Percentiles rank a stretch among this genome's conserved stretches.
Conservation (phyloP, 768 basidiomycete species). For the Trametes cingulata region DNA sequence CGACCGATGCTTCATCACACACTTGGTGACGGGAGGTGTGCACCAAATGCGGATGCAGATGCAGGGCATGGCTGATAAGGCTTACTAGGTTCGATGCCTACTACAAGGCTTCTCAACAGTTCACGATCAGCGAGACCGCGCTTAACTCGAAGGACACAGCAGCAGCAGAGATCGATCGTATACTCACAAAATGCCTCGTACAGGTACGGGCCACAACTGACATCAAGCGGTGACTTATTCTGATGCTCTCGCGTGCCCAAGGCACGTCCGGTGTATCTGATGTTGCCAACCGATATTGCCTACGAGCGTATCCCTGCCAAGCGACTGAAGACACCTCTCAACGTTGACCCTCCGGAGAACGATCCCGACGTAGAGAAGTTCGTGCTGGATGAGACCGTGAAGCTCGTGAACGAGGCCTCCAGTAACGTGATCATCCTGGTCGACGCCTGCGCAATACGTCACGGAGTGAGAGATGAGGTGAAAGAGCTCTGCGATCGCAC, state of each 20-base stretch:
- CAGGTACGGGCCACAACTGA: constrained; percentile 35
- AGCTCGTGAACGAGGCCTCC: constrained; percentile 60
- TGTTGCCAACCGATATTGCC: constrained; percentile 83
- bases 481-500: constrained; percentile 64
- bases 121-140: constrained; percentile 68
- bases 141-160: constrained; percentile 57
- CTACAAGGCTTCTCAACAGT: constrained; percentile 67
- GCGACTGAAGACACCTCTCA: constrained; percentile 60
- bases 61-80: too few relatives aligned
- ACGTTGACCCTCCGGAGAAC: constrained; percentile 49
- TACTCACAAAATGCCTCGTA: constrained; percentile 69
- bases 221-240: neutral
- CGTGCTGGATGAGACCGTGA: constrained; percentile 72
- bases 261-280: constrained; percentile 86
- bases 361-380: constrained; percentile 60
- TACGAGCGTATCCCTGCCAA: constrained; percentile 64
- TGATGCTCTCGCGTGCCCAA: constrained; percentile 27
- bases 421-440: constrained; percentile 71
- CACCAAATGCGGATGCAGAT: neutral
- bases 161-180: constrained; percentile 72
- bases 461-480: constrained; percentile 63
- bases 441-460: constrained; percentile 80
- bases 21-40: constrained; percentile 82
- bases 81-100: constrained; percentile 70
- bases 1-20: constrained; percentile 86